Base-by-base conservation (phyloP, 768 basidiomycete genomes). In the Podaxis sp. region DNA sequence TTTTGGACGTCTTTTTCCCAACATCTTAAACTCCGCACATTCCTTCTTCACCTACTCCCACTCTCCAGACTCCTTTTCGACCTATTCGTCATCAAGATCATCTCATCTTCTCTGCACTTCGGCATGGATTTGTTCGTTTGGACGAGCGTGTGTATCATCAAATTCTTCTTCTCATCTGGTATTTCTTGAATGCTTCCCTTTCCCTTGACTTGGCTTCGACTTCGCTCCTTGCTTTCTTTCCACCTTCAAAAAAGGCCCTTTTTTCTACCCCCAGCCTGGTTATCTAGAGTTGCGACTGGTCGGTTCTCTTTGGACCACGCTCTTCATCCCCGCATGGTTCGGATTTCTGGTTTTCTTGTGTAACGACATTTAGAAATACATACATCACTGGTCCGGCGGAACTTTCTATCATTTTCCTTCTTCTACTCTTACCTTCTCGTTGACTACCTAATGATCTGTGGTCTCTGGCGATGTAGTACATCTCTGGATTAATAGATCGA, bases 121-220 rank as follows among this genome's bases (percentile, higher is more conserved):
- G 19, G 46, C 60, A 61, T 61, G 52, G 60, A 61, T 68, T 58
- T 69, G 72, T 74, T 77, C 74, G 76, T 74, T 73, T 69, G 76
- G 72, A 74, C 74, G 76, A 76, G 71, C 75, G 69, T 76, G 75
- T 77, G 73, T 55, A 61, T 19, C 56, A 64, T 63, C 61, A 68
- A 47, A 54, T 56, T 60, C 41, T 19, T 37, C 55, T 24, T 43
- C 46, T 57, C n/a, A 41, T 38, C 61, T 29, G 53, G 61, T 25
- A 27, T 52, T 52, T 49, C 58, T 60, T 36, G 33, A 57, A 29
- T 13, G 36, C 52, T 22, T 19, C 15, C 17, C 43, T 46, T 46
- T 46, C 57, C 38, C 54, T 50, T 51, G 59, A 52, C 8, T 38
- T 50, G 33, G 24, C 49, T 36, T 49, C 59, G 24, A 46, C 52